These are phyloP conservation scores for Erysimum cheiri DNA, from an alignment of 441 rosid genomes.

Conservation along the genomic window DNA sequence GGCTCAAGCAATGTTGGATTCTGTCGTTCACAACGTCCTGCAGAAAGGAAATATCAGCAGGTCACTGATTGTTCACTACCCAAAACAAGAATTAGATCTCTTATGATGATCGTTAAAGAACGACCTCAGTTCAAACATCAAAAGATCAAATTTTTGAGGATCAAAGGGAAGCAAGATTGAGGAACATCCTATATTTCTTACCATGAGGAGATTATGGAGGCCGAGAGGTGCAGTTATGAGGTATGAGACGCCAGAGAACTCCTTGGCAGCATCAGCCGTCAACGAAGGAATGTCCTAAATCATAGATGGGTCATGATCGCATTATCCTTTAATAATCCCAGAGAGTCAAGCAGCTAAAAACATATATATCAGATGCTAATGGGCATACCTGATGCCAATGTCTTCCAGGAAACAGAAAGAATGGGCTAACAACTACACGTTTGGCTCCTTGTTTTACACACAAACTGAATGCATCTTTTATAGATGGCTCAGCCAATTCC, in stretches of 20 bases:
- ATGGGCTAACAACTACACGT: conserved; percentile 87
- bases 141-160: background rate
- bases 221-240: conserved; percentile 93
- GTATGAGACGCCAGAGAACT: conserved; percentile 68
- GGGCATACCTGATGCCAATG: conserved; percentile 86
- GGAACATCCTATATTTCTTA: conserved; percentile 44
- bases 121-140: background rate
- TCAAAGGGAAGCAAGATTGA: background rate
- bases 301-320: conserved; percentile 16
- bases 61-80: background rate
- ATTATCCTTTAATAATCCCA: background rate
- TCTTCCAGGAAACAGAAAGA: conserved; percentile 90
- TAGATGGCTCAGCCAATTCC: conserved; percentile 94
- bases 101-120: background rate
- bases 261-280: conserved; percentile 92
- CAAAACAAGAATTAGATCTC: conserved; percentile 15
- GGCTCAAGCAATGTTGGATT: conserved; percentile 77
- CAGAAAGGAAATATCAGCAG: conserved; percentile 22
- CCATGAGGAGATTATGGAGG: conserved; percentile 82
- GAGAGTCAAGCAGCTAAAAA: no score
- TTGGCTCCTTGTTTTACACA: conserved; percentile 81
- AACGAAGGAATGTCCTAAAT: conserved; percentile 83
- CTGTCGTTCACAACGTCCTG: conserved; percentile 86
- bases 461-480: conserved; percentile 71
- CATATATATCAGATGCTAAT: background rate